Evolutionary conservation across 345 rosid species (phyloP).

Genomic region (Syzygium oleosum): DNA sequence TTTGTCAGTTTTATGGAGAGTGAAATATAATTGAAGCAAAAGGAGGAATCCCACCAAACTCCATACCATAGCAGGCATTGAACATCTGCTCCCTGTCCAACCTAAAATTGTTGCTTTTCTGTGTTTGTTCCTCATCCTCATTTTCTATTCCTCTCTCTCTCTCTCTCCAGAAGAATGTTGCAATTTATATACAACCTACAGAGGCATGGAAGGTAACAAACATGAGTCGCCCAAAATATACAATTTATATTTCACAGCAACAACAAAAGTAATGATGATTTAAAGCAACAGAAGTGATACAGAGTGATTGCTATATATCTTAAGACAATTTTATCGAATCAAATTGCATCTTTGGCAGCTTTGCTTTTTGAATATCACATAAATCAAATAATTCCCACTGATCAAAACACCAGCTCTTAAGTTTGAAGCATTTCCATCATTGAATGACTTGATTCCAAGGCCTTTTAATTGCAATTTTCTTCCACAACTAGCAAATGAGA

Average conservation of each 20-base stretch:
- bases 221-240: not conserved
- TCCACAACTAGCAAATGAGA: not conserved
- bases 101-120: constrained; percentile 59
- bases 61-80: constrained; percentile 47
- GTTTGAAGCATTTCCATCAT: not conserved
- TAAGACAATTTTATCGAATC: not conserved
- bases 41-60: constrained; percentile 65
- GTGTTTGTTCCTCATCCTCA: constrained; percentile 78
- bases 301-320: not conserved
- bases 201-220: not conserved
- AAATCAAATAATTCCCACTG: not conserved
- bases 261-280: not conserved
- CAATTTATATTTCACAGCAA: not conserved
- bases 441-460: not conserved
- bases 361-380: not conserved
- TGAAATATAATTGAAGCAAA: constrained; percentile 46
- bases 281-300: not conserved
- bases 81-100: constrained; percentile 73
- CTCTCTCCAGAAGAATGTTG: not conserved
- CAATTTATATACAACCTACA: not conserved
- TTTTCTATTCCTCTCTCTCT: constrained; percentile 10
- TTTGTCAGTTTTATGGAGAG: constrained; percentile 27
- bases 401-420: not conserved
- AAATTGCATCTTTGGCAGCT: not conserved
- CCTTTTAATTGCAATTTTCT: not conserved